Evolutionary conservation across 140 eudicot genomes (phyloP).

Genomic region (Anethum foeniculum): DNA sequence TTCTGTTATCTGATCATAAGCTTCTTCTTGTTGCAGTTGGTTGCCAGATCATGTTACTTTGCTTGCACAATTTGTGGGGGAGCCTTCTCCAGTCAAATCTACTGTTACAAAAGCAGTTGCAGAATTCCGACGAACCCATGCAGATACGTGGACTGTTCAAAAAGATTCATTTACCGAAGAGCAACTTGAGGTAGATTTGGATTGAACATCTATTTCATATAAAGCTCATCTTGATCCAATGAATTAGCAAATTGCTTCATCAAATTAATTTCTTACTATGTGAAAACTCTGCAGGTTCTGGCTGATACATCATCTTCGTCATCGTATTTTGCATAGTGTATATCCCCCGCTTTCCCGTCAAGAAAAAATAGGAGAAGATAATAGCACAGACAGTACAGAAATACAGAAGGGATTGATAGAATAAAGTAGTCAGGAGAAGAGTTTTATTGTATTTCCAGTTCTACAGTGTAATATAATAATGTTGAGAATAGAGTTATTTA

Average conservation of each 20-base stretch:
- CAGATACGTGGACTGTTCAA: constrained; percentile 92
- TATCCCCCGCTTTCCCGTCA: background rate
- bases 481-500: background rate
- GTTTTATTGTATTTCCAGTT: constrained; percentile 5
- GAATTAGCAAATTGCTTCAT: background rate
- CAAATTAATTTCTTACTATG: background rate
- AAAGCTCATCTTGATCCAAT: background rate
- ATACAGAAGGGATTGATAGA: constrained; percentile 22
- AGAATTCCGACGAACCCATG: constrained; percentile 96
- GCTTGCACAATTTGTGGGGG: constrained; percentile 83
- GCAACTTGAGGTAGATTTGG: constrained; percentile 72
- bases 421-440: constrained; percentile 18
- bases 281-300: constrained; percentile 55
- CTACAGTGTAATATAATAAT: constrained; percentile 1
- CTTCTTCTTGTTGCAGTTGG: constrained; percentile 56
- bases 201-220: background rate
- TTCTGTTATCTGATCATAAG: background rate
- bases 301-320: constrained; percentile 96
- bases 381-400: constrained; percentile 18
- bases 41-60: constrained; percentile 94
- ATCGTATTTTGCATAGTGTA: constrained; percentile 81
- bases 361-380: constrained; percentile 6
- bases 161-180: constrained; percentile 89
- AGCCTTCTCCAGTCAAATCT: constrained; percentile 86
- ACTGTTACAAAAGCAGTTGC: constrained; percentile 98